Evolutionary conservation across 192 early-diverging fungal species (phyloP).

Genomic region (Coemansia sp.): DNA sequence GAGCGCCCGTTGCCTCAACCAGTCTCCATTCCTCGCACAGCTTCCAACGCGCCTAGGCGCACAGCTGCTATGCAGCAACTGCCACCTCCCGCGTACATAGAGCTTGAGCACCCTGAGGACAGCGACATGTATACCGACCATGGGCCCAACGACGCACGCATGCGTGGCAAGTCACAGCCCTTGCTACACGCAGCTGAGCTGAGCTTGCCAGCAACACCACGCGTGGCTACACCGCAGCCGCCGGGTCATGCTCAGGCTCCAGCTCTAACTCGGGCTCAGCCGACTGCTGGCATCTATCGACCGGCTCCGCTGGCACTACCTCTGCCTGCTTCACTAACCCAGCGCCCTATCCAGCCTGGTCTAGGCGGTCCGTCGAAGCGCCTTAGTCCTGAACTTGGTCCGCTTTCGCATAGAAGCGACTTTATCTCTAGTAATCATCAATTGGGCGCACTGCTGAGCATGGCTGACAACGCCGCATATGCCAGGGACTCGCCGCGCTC

Average conservation of each 20-base stretch:
- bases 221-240: slow-evolving; percentile 27
- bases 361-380: slow-evolving; percentile 8
- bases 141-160: slow-evolving; percentile 3
- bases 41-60: background rate
- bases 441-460: slow-evolving; percentile 28
- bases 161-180: slow-evolving; percentile 42
- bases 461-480: slow-evolving; percentile 13
- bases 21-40: slow-evolving; percentile 13
- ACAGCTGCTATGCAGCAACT: background rate
- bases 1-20: slow-evolving; percentile 33
- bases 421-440: slow-evolving; percentile 18
- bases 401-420: slow-evolving; percentile 41
- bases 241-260: background rate
- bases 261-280: background rate
- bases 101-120: background rate
- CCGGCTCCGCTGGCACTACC: background rate
- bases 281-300: background rate
- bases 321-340: background rate
- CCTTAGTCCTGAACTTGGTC: slow-evolving; percentile 9
- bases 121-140: background rate
- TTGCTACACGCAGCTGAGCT: slow-evolving; percentile 11
- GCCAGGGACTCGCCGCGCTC: slow-evolving; percentile 23
- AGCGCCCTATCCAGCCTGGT: background rate
- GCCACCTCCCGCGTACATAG: background rate
- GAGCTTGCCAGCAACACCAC: slow-evolving; percentile 5